Conservation (phyloP, 2,329 filamentous ascomycete species). For the Alternaria brassicae region DNA sequence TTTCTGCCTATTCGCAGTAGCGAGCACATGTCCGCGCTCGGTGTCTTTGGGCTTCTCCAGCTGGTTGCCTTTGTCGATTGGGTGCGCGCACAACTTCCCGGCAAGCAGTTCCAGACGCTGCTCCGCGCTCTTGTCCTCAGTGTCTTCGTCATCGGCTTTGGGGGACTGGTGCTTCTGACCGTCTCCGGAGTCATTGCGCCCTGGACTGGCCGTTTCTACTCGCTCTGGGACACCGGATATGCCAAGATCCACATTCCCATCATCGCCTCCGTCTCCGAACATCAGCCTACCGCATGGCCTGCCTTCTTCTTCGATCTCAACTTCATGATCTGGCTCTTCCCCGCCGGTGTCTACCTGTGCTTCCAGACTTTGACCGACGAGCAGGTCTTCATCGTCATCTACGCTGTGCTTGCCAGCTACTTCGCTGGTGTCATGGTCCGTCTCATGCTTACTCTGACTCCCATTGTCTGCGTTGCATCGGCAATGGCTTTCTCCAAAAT, state of each 20-base stretch:
- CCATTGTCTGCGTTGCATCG: constrained; percentile 92
- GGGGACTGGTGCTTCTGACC: constrained; percentile 81
- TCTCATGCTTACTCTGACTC: constrained; percentile 96
- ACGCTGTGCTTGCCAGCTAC: constrained; percentile 95
- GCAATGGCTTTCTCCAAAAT: constrained; percentile 88
- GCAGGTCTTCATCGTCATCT: constrained; percentile 97
- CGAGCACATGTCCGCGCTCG: constrained; percentile 97
- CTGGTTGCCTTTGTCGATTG: constrained; percentile 92
- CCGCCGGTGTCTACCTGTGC: constrained; percentile 96
- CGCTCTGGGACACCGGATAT: constrained; percentile 97
- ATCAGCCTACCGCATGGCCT: constrained; percentile 98
- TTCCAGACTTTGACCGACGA: constrained; percentile 94
- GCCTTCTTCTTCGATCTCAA: constrained; percentile 99
- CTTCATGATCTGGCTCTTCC: constrained; percentile 98
- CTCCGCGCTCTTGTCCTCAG: constrained; percentile 76
- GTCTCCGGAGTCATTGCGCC: constrained; percentile 91
- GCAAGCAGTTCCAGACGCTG: constrained; percentile 93
- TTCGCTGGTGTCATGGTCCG: constrained; percentile 99
- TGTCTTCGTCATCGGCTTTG: constrained; percentile 75
- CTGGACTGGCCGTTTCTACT: constrained; percentile 99
- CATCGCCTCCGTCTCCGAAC: constrained; percentile 98
- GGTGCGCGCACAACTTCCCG: constrained; percentile 83
- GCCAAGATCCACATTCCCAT: constrained; percentile 99
- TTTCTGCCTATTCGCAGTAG: constrained; percentile 96
- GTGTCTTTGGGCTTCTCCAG: constrained; percentile 94